Conservation (phyloP, 768 basidiomycete species). For the Mycena crocata region DNA sequence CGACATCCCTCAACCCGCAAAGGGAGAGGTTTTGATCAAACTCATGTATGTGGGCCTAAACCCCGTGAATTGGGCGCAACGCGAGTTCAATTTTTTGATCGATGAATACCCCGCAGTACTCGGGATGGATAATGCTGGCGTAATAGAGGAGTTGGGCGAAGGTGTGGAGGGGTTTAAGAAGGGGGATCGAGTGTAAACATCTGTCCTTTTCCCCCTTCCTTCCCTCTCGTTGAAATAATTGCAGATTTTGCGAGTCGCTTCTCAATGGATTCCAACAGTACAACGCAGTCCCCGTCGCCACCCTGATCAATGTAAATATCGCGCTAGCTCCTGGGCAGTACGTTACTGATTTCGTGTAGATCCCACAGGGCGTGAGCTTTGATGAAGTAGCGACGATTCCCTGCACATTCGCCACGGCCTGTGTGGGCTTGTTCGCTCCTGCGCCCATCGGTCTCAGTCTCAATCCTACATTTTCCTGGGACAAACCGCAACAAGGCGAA, state of each 20-base stretch:
- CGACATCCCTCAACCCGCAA: conserved; percentile 35
- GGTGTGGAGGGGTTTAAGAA: conserved; percentile 45
- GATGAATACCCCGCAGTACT: conserved; percentile 40
- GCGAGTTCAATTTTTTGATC: conserved; percentile 36
- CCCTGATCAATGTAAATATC: not conserved
- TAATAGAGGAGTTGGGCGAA: conserved; percentile 47
- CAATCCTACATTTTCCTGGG: conserved; percentile 15
- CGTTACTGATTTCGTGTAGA: not conserved
- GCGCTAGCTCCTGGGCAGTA: not conserved
- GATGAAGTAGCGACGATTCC: conserved; percentile 23
- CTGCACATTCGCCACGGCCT: conserved; percentile 21
- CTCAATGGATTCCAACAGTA: conserved; percentile 42
- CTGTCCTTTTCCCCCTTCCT: too few relatives aligned
- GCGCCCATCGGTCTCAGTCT: conserved; percentile 17
- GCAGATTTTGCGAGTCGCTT: not conserved
- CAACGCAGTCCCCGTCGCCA: conserved; percentile 31
- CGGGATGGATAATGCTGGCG: conserved; percentile 46
- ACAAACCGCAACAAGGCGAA: conserved; percentile 28
- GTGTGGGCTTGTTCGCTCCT: conserved; percentile 20
- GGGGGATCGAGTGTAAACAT: conserved; percentile 47
- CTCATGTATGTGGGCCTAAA: conserved; percentile 43
- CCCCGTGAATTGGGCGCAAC: conserved; percentile 49
- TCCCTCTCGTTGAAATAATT: not conserved
- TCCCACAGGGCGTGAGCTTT: not conserved
- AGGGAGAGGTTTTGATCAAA: conserved; percentile 46